phyloP scores from a whole-genome alignment of 1,139 yeast species.

The Arxiozyma telluris region DNA sequence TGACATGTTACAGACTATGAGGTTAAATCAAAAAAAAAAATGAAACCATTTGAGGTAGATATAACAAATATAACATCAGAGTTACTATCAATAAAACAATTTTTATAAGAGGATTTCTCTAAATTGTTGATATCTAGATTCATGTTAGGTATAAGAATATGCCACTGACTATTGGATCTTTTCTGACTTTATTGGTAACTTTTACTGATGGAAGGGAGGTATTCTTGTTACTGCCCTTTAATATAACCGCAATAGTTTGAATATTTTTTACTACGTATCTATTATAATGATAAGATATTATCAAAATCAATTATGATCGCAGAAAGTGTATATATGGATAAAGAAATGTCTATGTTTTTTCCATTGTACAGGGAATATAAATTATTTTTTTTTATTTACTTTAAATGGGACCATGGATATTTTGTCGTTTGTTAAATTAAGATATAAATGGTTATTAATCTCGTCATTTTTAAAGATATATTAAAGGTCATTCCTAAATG shows the following conservation, averaged over 20 bases:
- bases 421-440: slow-evolving; percentile 8
- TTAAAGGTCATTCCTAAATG: not conserved
- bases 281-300: slow-evolving; percentile 3
- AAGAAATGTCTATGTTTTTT: no score
- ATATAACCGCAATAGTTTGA: slow-evolving; percentile 5
- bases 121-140: not conserved
- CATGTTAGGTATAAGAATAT: slow-evolving; percentile 2
- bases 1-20: slow-evolving; percentile 11
- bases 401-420: slow-evolving; percentile 5
- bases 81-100: slow-evolving; percentile 8
- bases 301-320: slow-evolving; percentile 8
- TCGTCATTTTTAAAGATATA: slow-evolving; percentile 12
- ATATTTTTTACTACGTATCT: slow-evolving; percentile 8
- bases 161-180: slow-evolving; percentile 3
- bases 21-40: slow-evolving; percentile 13
- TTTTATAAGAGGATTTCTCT: not conserved
- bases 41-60: slow-evolving; percentile 7
- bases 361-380: slow-evolving; percentile 6
- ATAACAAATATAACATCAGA: slow-evolving; percentile 15
- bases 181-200: not conserved
- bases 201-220: not conserved
- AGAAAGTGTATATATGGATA: not conserved
- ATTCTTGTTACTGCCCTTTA: not conserved
- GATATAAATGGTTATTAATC: slow-evolving; percentile 9
- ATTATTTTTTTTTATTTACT: not conserved